A percentile compares a stretch with the other conserved stretches of the same genome.
Conservation (phyloP, 2,329 filamentous ascomycete genomes). For the Alternaria ethzedia region DNA sequence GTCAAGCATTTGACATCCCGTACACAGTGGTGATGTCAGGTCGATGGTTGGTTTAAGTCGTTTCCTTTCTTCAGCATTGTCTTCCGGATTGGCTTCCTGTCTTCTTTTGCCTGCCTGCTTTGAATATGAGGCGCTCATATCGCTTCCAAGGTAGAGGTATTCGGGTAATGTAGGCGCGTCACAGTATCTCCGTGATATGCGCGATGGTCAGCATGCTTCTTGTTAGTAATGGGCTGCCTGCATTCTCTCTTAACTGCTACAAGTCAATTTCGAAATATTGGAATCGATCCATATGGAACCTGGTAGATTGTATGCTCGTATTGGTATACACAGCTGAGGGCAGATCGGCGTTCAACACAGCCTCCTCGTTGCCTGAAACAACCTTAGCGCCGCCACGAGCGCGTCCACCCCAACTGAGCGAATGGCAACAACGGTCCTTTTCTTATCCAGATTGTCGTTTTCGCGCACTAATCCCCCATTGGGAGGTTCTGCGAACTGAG, state of each 20-base stretch:
- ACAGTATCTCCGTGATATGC: background rate
- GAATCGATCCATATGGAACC: background rate
- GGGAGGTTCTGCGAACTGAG: background rate
- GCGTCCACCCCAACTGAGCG: background rate
- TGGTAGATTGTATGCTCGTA: background rate
- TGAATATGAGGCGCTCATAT: background rate
- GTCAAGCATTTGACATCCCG: conserved; percentile 3
- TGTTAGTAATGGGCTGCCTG: background rate
- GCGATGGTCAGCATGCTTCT: background rate
- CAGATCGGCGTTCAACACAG: background rate
- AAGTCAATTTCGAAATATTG: background rate
- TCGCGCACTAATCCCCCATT: background rate
- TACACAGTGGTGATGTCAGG: background rate
- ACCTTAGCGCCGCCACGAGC: background rate
- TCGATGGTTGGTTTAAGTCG: background rate
- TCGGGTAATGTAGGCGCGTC: background rate
- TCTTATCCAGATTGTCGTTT: background rate
- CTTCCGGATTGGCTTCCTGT: background rate
- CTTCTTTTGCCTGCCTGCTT: background rate
- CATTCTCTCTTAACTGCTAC: no score
- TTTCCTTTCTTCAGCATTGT: background rate
- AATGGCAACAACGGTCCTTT: background rate
- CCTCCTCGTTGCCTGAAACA: background rate
- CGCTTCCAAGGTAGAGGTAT: background rate
- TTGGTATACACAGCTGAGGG: background rate